These are phyloP conservation scores for Calendula officinalis DNA, from an alignment of 129 eudicot species.

Conservation along the genomic window DNA sequence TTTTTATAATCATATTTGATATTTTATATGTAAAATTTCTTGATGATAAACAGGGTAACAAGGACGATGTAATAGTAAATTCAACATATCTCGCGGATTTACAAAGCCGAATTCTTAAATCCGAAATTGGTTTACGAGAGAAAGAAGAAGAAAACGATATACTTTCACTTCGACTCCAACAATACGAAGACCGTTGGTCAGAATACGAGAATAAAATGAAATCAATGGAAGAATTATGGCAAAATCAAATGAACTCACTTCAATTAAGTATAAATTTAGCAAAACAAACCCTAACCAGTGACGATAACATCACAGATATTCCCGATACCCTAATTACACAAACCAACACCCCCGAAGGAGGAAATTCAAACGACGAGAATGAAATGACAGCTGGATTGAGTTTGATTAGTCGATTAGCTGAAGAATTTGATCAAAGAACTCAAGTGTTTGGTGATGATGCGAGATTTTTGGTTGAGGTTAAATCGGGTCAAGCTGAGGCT, in stretches of 20 bases:
- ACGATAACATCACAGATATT: conserved; percentile 48
- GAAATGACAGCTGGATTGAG: conserved; percentile 63
- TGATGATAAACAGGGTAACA: conserved; percentile 39
- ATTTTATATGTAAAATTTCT: neutral
- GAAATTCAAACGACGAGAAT: conserved; percentile 35
- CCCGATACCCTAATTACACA: conserved; percentile 35
- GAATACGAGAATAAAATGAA: conserved; percentile 88
- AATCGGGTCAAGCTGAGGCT: conserved; percentile 78
- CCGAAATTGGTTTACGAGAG: conserved; percentile 71
- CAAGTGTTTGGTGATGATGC: conserved; percentile 89
- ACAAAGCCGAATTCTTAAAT: conserved; percentile 69
- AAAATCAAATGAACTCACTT: conserved; percentile 80
- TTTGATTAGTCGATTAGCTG: conserved; percentile 73
- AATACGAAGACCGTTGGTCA: conserved; percentile 83
- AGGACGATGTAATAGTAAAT: conserved; percentile 62
- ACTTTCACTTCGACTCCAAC: conserved; percentile 65
- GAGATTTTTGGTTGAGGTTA: conserved; percentile 83
- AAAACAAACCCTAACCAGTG: conserved; percentile 59
- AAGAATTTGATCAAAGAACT: conserved; percentile 89
- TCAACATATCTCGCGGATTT: conserved; percentile 71
- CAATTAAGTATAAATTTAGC: conserved; percentile 77
- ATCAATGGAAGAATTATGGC: conserved; percentile 93
- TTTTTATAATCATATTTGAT: neutral
- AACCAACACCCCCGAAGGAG: conserved; percentile 44
- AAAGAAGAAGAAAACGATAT: conserved; percentile 81